A percentile compares a stretch with the other conserved stretches of the same genome.
These are phyloP conservation scores for Alternaria sp. DNA, from an alignment of 2,329 filamentous ascomycete genomes.

Conservation along the genomic window DNA sequence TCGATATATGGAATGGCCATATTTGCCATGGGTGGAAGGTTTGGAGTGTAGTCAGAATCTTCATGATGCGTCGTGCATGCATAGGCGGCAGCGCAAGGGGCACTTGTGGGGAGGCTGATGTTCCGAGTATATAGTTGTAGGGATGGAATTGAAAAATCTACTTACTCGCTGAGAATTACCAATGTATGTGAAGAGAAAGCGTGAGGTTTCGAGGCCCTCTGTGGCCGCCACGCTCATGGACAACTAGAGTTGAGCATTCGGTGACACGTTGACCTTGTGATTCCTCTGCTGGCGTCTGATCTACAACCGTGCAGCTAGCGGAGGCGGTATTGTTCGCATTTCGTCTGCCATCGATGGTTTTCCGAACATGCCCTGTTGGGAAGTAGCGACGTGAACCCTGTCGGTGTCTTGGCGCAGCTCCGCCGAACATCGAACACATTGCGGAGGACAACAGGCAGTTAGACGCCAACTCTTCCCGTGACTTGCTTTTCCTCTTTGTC, in stretches of 20 bases:
- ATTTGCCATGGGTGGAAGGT: constrained; percentile 23
- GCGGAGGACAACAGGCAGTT: constrained; percentile 18
- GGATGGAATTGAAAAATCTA: constrained; percentile 38
- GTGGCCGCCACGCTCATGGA: neutral
- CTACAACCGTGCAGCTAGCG: constrained; percentile 7
- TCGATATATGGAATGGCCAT: constrained; percentile 26
- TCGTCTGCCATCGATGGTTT: constrained; percentile 31
- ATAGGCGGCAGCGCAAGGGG: constrained; percentile 20
- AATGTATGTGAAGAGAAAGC: neutral
- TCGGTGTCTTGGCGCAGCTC: constrained; percentile 36
- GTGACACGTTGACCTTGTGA: neutral
- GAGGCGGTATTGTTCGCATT: constrained; percentile 32
- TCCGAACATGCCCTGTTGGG: constrained; percentile 28
- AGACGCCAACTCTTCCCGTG: constrained; percentile 1
- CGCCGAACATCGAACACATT: constrained; percentile 37
- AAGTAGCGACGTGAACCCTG: constrained; percentile 36
- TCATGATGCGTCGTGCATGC: constrained; percentile 33
- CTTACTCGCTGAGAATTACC: neutral
- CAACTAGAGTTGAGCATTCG: neutral
- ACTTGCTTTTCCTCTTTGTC: constrained; percentile 1
- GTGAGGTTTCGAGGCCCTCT: neutral
- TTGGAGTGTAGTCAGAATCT: constrained; percentile 31
- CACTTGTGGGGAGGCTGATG: constrained; percentile 40
- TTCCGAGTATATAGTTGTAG: constrained; percentile 43
- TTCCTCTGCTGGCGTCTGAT: neutral